Percentiles rank a stretch among this genome's conserved stretches.
These are phyloP conservation scores for Penicillium sp. DNA, from an alignment of 2,329 filamentous ascomycete genomes.

Conservation along the genomic window DNA sequence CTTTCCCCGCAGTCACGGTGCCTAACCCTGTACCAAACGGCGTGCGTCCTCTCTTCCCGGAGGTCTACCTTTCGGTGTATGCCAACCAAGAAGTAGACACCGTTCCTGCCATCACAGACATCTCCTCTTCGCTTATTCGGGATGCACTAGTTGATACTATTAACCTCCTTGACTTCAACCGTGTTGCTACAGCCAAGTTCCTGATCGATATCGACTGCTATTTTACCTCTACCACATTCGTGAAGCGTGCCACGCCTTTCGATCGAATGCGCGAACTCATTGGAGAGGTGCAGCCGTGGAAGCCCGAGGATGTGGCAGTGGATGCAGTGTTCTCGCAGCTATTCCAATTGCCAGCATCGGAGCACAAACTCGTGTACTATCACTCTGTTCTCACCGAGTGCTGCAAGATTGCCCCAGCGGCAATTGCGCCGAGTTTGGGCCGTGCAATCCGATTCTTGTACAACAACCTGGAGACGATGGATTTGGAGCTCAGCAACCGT, in stretches of 20 bases:
- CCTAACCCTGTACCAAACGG: slow-evolving; percentile 75
- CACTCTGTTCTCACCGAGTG: slow-evolving; percentile 92
- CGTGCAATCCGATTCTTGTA: slow-evolving; percentile 91
- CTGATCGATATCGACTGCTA: slow-evolving; percentile 94
- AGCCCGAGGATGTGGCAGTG: slow-evolving; percentile 95
- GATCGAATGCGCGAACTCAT: slow-evolving; percentile 72
- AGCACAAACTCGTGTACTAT: slow-evolving; percentile 96
- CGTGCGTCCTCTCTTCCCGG: slow-evolving; percentile 76
- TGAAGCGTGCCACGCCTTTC: slow-evolving; percentile 89
- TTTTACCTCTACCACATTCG: slow-evolving; percentile 84
- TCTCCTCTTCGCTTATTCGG: slow-evolving; percentile 79
- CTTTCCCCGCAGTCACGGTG: slow-evolving; percentile 72
- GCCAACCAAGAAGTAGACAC: slow-evolving; percentile 82
- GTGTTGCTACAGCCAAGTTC: slow-evolving; percentile 80
- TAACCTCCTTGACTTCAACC: slow-evolving; percentile 90
- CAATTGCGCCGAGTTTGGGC: slow-evolving; percentile 92
- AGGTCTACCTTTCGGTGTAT: slow-evolving; percentile 93
- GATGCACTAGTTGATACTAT: slow-evolving; percentile 89
- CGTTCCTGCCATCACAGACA: slow-evolving; percentile 72
- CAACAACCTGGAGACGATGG: slow-evolving; percentile 75
- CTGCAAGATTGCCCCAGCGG: slow-evolving; percentile 92
- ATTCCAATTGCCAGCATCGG: slow-evolving; percentile 78
- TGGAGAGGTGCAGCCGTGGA: slow-evolving; percentile 77
- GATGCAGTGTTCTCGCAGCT: slow-evolving; percentile 96
- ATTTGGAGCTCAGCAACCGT: slow-evolving; percentile 79